Conservation (phyloP, 75 land plant species). For the Adiantum capillusveneris region DNA sequence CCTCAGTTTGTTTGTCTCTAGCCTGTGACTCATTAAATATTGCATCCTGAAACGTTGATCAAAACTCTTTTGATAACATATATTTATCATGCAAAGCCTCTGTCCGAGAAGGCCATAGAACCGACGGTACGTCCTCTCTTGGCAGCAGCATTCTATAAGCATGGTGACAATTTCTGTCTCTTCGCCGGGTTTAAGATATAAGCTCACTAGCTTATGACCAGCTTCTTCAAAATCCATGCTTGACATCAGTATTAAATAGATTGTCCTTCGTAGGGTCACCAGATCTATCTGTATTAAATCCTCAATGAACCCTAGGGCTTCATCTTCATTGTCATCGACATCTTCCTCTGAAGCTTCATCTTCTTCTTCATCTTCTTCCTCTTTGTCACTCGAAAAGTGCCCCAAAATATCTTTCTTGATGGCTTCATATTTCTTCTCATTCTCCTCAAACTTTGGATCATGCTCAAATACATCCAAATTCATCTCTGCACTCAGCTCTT, state of each 20-base stretch:
- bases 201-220: conserved; percentile 85
- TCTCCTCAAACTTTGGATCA: conserved; percentile 64
- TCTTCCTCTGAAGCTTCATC: conserved; percentile 39
- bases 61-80: conserved; percentile 67
- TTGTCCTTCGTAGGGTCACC: conserved; percentile 83
- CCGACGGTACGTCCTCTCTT: conserved; percentile 67
- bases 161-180: conserved; percentile 92
- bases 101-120: conserved; percentile 84
- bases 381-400: conserved; percentile 52
- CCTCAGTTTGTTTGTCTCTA: conserved; percentile 75
- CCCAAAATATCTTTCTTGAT: conserved; percentile 69
- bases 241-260: conserved; percentile 91
- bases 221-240: conserved; percentile 98
- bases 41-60: conserved; percentile 80
- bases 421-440: conserved; percentile 69
- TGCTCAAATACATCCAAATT: conserved; percentile 65
- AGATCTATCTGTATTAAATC: conserved; percentile 90
- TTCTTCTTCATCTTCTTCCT: conserved; percentile 44
- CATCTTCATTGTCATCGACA: conserved; percentile 53
- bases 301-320: conserved; percentile 61
- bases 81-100: conserved; percentile 87
- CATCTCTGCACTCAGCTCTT: conserved; percentile 68
- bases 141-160: conserved; percentile 89
- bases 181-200: conserved; percentile 88
- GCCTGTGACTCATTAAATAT: conserved; percentile 81